Base-by-base conservation (phyloP, 345 rosid species). In the Sisymbrium altissimum region DNA sequence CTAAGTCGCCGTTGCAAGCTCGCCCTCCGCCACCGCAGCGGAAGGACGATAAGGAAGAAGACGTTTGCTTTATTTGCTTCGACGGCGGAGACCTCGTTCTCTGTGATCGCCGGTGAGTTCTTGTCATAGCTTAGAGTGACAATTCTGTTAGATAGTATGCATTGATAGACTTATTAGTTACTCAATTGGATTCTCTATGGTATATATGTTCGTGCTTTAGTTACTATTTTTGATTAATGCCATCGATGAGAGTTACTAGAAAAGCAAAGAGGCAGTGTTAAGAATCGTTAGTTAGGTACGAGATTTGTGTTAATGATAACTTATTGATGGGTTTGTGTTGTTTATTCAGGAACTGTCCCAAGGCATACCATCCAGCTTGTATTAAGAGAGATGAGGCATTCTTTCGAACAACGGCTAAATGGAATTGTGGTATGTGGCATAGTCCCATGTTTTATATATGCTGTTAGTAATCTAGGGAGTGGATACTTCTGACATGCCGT, bases 61-160 rank as follows among this genome's bases (percentile, higher is more conserved):
- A 96, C 65, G 99, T 96, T 70, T 96, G 99, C 64, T 96, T 96
- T 64, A 92, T 96, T 44, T 96, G 99, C 86, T 96, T 92, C 69
- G 99, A 96, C 72, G 99, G 99, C 36, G 99, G 99, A 39, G 83
- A 85, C 74, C 94, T 96, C 17, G 99, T 96, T 77, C 90, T 96
- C 33, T 96, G 99, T 65, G 99, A 96, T 90, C 97, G 98, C 73
- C 82, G 91, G 99, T 96, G 76, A 69, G 90, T 80, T 57, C 38
- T 40, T 66, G 7, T 11, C 15, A 2, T 27, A 30, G 39, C 39
- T 56, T 50, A 27, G 2, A 29, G 33, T 56, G 23, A 39, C 36
- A 14, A 7, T 60, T 80, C 27, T 32, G 62, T 43, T 70, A 13
- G 49, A 38, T 76, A 18, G 33, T 19, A 62, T 60, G 50, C 49